Percentiles rank a stretch among this genome's conserved stretches.
Conservation (phyloP, 2,329 filamentous ascomycete species). For the Fusarium sp. region DNA sequence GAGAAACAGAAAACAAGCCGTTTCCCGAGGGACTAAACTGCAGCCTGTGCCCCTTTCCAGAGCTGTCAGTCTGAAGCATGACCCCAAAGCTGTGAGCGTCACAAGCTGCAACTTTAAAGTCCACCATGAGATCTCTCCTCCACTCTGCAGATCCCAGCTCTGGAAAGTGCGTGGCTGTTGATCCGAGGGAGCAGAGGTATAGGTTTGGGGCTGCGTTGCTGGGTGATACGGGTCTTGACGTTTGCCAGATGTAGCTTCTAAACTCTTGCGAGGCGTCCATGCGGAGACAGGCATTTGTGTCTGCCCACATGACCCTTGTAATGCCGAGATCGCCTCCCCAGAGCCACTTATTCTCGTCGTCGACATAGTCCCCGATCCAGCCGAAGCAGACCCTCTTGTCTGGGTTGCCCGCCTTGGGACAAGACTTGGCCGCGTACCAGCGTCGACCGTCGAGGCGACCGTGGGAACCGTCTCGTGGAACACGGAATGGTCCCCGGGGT, state of each 20-base stretch:
- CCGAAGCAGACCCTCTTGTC: slow-evolving; percentile 50
- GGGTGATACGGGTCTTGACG: slow-evolving; percentile 33
- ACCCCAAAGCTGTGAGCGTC: slow-evolving; percentile 48
- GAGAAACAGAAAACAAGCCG: slow-evolving; percentile 44
- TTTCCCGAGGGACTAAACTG: slow-evolving; percentile 38
- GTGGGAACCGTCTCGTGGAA: slow-evolving; percentile 50
- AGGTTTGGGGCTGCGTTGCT: slow-evolving; percentile 41
- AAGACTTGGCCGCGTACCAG: slow-evolving; percentile 54
- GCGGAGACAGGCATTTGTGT: slow-evolving; percentile 42
- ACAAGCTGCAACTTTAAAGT: slow-evolving; percentile 41
- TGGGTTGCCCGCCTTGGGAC: slow-evolving; percentile 46
- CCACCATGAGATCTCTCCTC: slow-evolving; percentile 37
- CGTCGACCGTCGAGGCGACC: slow-evolving; percentile 51
- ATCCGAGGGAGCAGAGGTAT: slow-evolving; percentile 43
- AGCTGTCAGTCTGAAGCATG: slow-evolving; percentile 45
- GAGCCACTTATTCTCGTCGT: slow-evolving; percentile 51
- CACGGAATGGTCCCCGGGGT: slow-evolving; percentile 51
- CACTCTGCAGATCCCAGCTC: slow-evolving; percentile 35
- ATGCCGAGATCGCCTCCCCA: slow-evolving; percentile 53
- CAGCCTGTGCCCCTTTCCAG: slow-evolving; percentile 44
- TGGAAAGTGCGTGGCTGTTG: slow-evolving; percentile 43
- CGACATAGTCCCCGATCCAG: slow-evolving; percentile 50
- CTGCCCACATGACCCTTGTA: slow-evolving; percentile 48
- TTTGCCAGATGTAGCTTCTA: slow-evolving; percentile 31
- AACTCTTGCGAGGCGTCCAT: slow-evolving; percentile 43